A percentile compares a stretch with the other conserved stretches of the same genome.
These are phyloP conservation scores for Cercospora sp. DNA, from an alignment of 2,329 filamentous ascomycete genomes.

Conservation along the genomic window DNA sequence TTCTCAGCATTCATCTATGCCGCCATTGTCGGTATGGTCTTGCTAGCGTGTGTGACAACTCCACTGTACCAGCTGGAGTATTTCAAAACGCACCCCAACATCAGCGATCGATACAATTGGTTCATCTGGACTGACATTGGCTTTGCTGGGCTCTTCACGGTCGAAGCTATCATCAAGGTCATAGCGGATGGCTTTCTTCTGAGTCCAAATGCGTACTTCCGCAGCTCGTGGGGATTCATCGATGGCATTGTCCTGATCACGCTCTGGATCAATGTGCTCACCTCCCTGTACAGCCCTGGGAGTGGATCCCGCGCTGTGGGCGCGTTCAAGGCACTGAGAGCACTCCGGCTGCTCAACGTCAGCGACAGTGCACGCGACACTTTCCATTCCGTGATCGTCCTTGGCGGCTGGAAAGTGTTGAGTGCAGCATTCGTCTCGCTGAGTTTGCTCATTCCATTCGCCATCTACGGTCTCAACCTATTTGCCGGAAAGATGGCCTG, in stretches of 20 bases:
- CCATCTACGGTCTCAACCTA: conserved; percentile 90
- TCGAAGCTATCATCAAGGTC: conserved; percentile 87
- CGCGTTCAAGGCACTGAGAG: conserved; percentile 94
- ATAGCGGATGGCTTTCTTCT: conserved; percentile 94
- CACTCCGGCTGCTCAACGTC: conserved; percentile 86
- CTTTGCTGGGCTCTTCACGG: conserved; percentile 81
- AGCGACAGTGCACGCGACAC: conserved; percentile 94
- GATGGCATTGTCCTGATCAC: conserved; percentile 89
- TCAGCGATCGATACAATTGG: conserved; percentile 70
- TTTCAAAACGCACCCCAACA: conserved; percentile 48
- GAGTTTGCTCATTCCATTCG: conserved; percentile 91
- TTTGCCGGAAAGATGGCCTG: conserved; percentile 78
- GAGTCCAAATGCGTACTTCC: conserved; percentile 95
- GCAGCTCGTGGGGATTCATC: conserved; percentile 95
- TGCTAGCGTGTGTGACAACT: conserved; percentile 90
- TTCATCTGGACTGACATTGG: conserved; percentile 92
- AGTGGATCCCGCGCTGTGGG: conserved; percentile 87
- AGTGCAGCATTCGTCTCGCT: conserved; percentile 91
- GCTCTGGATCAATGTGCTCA: conserved; percentile 90
- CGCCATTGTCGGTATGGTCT: conserved; percentile 95
- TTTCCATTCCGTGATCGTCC: conserved; percentile 93
- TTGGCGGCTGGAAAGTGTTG: conserved; percentile 91
- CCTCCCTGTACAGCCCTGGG: conserved; percentile 77
- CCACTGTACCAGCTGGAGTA: conserved; percentile 92
- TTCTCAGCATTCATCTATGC: conserved; percentile 94